phyloP scores from a whole-genome alignment of 108 stramenopile species.

The Pseudonitzschia delicatissima region DNA sequence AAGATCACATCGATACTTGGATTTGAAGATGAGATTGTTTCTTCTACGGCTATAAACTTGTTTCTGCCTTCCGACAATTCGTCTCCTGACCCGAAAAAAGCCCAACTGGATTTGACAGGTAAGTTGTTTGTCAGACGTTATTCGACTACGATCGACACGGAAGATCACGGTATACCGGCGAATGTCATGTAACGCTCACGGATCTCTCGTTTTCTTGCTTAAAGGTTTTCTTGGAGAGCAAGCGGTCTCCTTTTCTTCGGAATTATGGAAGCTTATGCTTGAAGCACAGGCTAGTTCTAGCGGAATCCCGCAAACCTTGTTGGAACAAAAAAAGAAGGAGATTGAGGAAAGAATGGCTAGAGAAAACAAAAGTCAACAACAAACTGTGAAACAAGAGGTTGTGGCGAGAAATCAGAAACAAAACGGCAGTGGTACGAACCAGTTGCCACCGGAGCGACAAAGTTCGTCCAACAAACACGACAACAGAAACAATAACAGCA shows the following conservation, averaged over 20 bases:
- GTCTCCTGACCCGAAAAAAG: slow-evolving; percentile 64
- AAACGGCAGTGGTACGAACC: background rate
- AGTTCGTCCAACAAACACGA: background rate
- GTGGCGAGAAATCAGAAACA: background rate
- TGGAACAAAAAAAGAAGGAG: slow-evolving; percentile 86
- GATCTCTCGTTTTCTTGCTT: background rate
- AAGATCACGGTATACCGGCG: too few species aligned
- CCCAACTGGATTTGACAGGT: slow-evolving; percentile 77
- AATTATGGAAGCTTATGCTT: slow-evolving; percentile 78
- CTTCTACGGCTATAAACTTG: slow-evolving; percentile 71
- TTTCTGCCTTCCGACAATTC: slow-evolving; percentile 58
- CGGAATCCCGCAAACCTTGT: slow-evolving; percentile 68
- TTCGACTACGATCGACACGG: background rate
- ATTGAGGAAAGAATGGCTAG: slow-evolving; percentile 22
- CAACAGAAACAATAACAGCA: background rate
- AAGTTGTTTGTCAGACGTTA: background rate
- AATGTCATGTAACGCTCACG: background rate
- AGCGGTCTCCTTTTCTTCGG: slow-evolving; percentile 63
- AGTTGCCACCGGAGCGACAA: background rate
- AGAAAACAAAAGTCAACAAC: slow-evolving; percentile 17
- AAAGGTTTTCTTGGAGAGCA: slow-evolving; percentile 63
- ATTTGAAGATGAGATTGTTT: slow-evolving; percentile 90
- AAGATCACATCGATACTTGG: slow-evolving; percentile 61
- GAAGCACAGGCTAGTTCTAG: slow-evolving; percentile 60
- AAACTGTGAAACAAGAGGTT: background rate